Evolutionary conservation across 2,329 filamentous ascomycete genomes (phyloP), one percentile per base, ranked within the genome.

Genomic region (Ampelomyces quisqualis): DNA sequence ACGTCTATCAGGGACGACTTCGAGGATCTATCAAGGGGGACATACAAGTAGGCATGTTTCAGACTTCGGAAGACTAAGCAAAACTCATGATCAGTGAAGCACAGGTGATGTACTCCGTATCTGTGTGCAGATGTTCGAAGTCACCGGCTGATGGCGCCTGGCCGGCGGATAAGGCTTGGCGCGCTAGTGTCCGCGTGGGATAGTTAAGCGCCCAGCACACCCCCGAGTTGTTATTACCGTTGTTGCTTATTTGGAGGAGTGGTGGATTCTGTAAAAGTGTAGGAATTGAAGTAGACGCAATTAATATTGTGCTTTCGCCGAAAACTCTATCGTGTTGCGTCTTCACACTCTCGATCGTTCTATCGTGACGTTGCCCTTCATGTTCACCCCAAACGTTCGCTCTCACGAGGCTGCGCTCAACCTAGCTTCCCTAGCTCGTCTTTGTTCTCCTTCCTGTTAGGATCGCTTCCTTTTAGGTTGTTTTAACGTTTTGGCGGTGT

Each of bases 1-100:
- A 38, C 17, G 45, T 34, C 21, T 27, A 6, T 40, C 10, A 34
- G 24, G 24, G 20, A 38, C 38, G 22, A 18, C n/a, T n/a, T 20
- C 33, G 7, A 15, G 22, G 7, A 22, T 23, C 36, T 40, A 40
- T 29, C 27, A 45, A 15, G 13, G 14, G 14, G 14, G 18, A 15
- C 17, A 26, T 2, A 33, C 34, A 58, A 50, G 47, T 48, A 57
- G 43, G 43, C 60, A 64, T 60, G 19, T 36, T 51, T 47, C 49
- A 49, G 37, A 21, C 27, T 15, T 30, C 30, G 28, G 5, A 13
- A 23, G 20, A 32, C 45, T 45, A 43, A 32, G 31, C 33, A 15
- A 37, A 26, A n/a, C 45, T 44, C 50, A 46, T 56, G 46, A 45
- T 54, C 20, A 26, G 34, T 36, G 33, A 46, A 35, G 48, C 38